Percentiles rank a stretch among this genome's conserved stretches.
phyloP scores from a whole-genome alignment of 169 alveolate species.

The Neospora caninum region DNA sequence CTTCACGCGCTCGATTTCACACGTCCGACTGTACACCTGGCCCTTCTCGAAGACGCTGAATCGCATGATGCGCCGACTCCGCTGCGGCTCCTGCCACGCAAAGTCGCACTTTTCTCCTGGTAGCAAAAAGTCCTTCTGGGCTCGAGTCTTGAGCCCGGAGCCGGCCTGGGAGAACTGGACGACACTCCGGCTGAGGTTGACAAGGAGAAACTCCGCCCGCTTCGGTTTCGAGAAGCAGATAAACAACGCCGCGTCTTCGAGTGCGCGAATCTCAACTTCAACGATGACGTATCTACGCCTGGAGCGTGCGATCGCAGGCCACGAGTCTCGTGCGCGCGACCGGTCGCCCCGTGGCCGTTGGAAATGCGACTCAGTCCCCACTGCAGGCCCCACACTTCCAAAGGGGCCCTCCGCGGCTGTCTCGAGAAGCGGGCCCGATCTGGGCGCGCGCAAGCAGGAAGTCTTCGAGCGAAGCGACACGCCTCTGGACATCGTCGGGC shows the following conservation, averaged over 20 bases:
- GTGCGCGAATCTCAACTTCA: slow-evolving; percentile 32
- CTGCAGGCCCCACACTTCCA: too few relatives aligned
- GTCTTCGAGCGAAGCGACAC: too few relatives aligned
- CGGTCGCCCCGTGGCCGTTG: too few relatives aligned
- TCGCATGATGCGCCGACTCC: slow-evolving; percentile 48
- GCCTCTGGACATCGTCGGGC: too few relatives aligned
- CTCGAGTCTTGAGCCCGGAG: slow-evolving; percentile 23
- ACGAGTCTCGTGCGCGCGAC: too few relatives aligned
- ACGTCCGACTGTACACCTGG: slow-evolving; percentile 20
- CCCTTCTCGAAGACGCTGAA: slow-evolving; percentile 18
- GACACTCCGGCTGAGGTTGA: slow-evolving; percentile 44
- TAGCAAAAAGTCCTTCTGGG: slow-evolving; percentile 46
- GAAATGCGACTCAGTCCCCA: too few relatives aligned
- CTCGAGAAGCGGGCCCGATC: too few relatives aligned
- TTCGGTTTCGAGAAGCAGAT: slow-evolving; percentile 55
- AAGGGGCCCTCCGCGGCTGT: too few relatives aligned
- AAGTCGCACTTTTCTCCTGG: slow-evolving; percentile 51
- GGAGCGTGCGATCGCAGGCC: not conserved
- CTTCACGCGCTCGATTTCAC: slow-evolving; percentile 56
- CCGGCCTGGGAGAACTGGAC: slow-evolving; percentile 62
- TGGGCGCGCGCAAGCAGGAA: too few relatives aligned
- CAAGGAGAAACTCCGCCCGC: slow-evolving; percentile 52
- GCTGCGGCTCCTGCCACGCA: slow-evolving; percentile 66
- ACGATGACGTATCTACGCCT: not conserved
- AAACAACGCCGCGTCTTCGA: slow-evolving; percentile 50